Evolutionary conservation across 352 stramenopile species (phyloP).

Genomic region (Peronospora belbahrii): DNA sequence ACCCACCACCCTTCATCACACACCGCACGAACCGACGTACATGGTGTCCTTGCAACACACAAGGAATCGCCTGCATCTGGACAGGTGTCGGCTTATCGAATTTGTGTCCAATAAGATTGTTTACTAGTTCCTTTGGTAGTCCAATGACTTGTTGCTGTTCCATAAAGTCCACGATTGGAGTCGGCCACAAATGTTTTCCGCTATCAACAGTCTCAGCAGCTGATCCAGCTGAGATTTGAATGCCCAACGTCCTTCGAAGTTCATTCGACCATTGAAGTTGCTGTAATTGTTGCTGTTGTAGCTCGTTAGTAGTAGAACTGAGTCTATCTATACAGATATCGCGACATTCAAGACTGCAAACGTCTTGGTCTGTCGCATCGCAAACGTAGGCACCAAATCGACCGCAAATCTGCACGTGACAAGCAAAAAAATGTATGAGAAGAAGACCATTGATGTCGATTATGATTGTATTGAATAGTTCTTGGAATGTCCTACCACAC

Average conservation of each 20-base stretch:
- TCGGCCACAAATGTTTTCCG: neutral
- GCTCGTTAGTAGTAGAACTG: neutral
- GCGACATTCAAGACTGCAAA: conserved; percentile 76
- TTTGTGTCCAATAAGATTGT: conserved; percentile 30
- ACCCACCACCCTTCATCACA: neutral
- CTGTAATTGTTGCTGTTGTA: neutral
- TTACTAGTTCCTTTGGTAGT: conserved; percentile 26
- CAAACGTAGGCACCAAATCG: conserved; percentile 76
- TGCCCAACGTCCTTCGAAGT: conserved; percentile 30
- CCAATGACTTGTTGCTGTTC: conserved; percentile 17
- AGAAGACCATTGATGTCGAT: neutral
- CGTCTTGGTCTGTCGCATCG: conserved; percentile 73
- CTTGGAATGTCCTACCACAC: conserved; percentile 24
- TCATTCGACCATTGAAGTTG: conserved; percentile 2
- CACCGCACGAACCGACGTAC: conserved; percentile 14
- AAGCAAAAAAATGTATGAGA: neutral
- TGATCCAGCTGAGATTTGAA: conserved; percentile 11
- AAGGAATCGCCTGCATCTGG: conserved; percentile 71
- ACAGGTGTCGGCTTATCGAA: conserved; percentile 51
- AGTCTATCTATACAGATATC: conserved; percentile 30
- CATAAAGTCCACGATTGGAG: conserved; percentile 18
- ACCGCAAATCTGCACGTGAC: conserved; percentile 42
- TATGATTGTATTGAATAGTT: neutral
- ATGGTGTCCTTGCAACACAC: conserved; percentile 30
- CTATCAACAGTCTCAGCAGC: neutral